Percentiles rank a stretch among this genome's conserved stretches.
phyloP scores from a whole-genome alignment of 2,329 filamentous ascomycete genomes.

The Camptophora hylomeconis region DNA sequence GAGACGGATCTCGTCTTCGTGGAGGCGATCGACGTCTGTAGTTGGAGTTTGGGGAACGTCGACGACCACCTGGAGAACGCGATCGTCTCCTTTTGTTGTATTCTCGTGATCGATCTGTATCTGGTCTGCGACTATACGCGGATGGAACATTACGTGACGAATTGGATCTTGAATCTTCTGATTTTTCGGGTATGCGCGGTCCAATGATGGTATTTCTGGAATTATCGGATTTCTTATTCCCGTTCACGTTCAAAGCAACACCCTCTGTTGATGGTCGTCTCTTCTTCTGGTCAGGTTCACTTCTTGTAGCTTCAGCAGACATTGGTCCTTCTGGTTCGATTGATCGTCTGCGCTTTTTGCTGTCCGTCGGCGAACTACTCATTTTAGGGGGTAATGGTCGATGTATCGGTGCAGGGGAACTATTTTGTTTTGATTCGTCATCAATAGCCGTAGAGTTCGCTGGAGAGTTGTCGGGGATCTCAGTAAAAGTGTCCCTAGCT shows the following conservation, averaged over 20 bases:
- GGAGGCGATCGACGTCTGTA: slow-evolving; percentile 19
- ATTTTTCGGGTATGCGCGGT: too few species aligned
- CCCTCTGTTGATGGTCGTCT: slow-evolving; percentile 4
- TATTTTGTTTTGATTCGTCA: slow-evolving; percentile 8
- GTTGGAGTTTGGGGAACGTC: slow-evolving; percentile 3
- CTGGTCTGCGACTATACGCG: slow-evolving; percentile 11
- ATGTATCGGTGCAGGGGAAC: background rate
- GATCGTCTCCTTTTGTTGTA: slow-evolving; percentile 19
- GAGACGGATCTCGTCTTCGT: slow-evolving; percentile 24
- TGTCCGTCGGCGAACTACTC: too few species aligned
- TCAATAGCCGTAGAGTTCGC: slow-evolving; percentile 17
- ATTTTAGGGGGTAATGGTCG: too few species aligned
- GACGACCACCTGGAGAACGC: slow-evolving; percentile 10
- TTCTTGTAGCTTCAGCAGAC: slow-evolving; percentile 1
- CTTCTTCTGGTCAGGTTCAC: slow-evolving; percentile 8
- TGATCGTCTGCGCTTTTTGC: slow-evolving; percentile 13
- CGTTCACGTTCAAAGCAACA: too few species aligned
- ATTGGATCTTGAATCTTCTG: too few species aligned
- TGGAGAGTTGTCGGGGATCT: slow-evolving; percentile 15
- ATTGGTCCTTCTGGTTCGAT: slow-evolving; percentile 5
- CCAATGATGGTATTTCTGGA: too few species aligned
- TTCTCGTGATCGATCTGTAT: slow-evolving; percentile 11
- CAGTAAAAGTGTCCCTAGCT: slow-evolving; percentile 22
- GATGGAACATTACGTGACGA: slow-evolving; percentile 8
- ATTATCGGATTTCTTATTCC: too few species aligned